Base-by-base conservation (phyloP, 1,284 basidiomycete genomes). In the Ceratobasidium sp. region DNA sequence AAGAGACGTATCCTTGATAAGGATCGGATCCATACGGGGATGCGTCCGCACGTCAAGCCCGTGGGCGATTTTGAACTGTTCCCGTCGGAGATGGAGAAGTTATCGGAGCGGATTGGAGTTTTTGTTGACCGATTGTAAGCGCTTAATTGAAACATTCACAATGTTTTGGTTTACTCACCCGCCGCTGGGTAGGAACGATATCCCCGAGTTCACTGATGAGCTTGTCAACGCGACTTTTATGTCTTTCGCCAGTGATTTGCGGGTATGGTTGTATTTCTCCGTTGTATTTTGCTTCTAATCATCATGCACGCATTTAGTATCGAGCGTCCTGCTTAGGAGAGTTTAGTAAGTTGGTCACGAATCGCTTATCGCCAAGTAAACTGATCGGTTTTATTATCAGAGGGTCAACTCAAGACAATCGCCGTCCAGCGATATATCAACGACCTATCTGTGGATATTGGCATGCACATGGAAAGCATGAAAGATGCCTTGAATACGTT, bases 391-490 rank as follows among this genome's bases (percentile, higher is more conserved):
- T 15, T 39, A 40, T 40, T 33, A 63, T 28, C 15, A 33, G 39
- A 20, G 81, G 91, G 90, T 42, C 91, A 93, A 86, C 92, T 93
- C 83, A 88, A 88, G 69, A 91, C 90, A 82, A 90, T 91, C 2
- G 89, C 92, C n/a, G 91, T 94, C 3, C 90, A 93, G 81, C 85
- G 90, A 81, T 93, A 93, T 81, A 87, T 94, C 58, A 92, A 94
- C 79, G 92, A 93, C 81, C 86, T 93, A 10, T 88, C 90, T 15
- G 83, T 85, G 20, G 92, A 93, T 83, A 91, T 93, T 88, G 80
- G 91, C 20, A 90, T 91, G 71, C 92, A 94, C 81, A 86, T 93
- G 26, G 91, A 93, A 78, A 89, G 86, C 78, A 91, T 94, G 79
- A 91, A 90, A 3, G 86, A 88, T 3, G 90, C 91, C 0, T 83